Conservation (phyloP, 2,329 filamentous ascomycete genomes). For the Talaromyces sp. region DNA sequence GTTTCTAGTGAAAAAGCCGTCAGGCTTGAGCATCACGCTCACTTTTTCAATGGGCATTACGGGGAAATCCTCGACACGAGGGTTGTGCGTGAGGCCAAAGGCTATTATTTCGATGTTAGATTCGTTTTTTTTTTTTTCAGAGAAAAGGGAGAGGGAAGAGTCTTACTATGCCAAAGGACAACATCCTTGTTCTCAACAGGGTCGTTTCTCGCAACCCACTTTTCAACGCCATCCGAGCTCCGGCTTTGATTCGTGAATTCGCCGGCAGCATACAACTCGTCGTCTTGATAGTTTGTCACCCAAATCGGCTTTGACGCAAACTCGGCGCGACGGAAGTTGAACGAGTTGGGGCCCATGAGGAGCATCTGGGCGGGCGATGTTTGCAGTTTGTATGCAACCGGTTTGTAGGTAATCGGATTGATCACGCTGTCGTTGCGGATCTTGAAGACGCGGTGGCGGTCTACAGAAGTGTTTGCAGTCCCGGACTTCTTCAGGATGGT, state of each 20-base stretch:
- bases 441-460: conserved; percentile 51
- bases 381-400: conserved; percentile 54
- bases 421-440: conserved; percentile 51
- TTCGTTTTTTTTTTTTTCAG: conserved; percentile 16
- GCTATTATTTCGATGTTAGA: conserved; percentile 17
- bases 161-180: conserved; percentile 41
- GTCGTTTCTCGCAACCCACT: conserved; percentile 29
- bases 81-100: conserved; percentile 60
- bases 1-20: conserved; percentile 51
- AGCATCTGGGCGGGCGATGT: conserved; percentile 53
- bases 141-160: background rate
- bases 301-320: conserved; percentile 55
- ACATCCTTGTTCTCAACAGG: conserved; percentile 37
- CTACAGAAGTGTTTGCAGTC: conserved; percentile 44
- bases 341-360: conserved; percentile 50
- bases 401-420: conserved; percentile 52
- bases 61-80: conserved; percentile 62
- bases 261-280: conserved; percentile 50
- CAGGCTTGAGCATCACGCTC: conserved; percentile 45
- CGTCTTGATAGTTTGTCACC: conserved; percentile 50
- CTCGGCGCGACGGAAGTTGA: conserved; percentile 49
- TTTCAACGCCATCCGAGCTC: conserved; percentile 33
- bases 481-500: conserved; percentile 48
- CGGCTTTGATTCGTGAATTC: conserved; percentile 52
- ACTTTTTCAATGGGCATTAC: conserved; percentile 61